Evolutionary conservation across 192 early-diverging fungal genomes (phyloP).

Genomic region (Coemansia sp.): DNA sequence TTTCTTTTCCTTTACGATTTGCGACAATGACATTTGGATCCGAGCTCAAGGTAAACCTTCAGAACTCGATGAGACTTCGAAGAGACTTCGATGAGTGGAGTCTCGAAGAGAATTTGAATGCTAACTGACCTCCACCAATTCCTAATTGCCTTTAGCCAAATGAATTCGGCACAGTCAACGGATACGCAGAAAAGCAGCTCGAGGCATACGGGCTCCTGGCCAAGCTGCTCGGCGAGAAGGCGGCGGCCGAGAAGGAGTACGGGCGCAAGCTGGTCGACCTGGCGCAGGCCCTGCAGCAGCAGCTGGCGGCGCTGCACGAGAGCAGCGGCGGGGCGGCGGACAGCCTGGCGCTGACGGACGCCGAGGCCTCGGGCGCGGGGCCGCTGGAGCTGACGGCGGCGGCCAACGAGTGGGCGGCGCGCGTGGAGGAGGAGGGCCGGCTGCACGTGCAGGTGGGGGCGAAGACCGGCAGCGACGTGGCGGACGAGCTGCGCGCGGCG

Average conservation of each 20-base stretch:
- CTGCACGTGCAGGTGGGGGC: slow-evolving; percentile 45
- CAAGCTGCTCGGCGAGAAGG: slow-evolving; percentile 46
- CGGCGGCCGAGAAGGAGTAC: slow-evolving; percentile 45
- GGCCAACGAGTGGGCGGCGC: slow-evolving; percentile 40
- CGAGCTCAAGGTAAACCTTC: slow-evolving; percentile 56
- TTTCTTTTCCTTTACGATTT: not conserved
- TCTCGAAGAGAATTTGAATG: no score
- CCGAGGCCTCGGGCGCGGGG: slow-evolving; percentile 16
- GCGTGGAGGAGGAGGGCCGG: slow-evolving; percentile 47
- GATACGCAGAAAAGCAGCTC: slow-evolving; percentile 48
- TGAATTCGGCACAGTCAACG: slow-evolving; percentile 53
- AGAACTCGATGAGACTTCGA: no score
- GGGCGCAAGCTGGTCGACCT: slow-evolving; percentile 41
- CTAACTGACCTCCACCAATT: not conserved
- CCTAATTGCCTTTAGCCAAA: slow-evolving; percentile 25
- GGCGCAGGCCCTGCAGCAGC: slow-evolving; percentile 32
- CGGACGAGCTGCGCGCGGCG: slow-evolving; percentile 27
- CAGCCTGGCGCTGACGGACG: slow-evolving; percentile 39
- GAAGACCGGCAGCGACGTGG: slow-evolving; percentile 34
- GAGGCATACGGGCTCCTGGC: slow-evolving; percentile 30
- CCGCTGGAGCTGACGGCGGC: slow-evolving; percentile 45
- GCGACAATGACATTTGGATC: slow-evolving; percentile 50
- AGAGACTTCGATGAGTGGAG: no score
- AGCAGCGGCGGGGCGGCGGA: slow-evolving; percentile 16
- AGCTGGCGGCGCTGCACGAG: slow-evolving; percentile 20